These are phyloP conservation scores for Gremmenia infestans DNA, from an alignment of 2,329 filamentous ascomycete species.

Conservation along the genomic window DNA sequence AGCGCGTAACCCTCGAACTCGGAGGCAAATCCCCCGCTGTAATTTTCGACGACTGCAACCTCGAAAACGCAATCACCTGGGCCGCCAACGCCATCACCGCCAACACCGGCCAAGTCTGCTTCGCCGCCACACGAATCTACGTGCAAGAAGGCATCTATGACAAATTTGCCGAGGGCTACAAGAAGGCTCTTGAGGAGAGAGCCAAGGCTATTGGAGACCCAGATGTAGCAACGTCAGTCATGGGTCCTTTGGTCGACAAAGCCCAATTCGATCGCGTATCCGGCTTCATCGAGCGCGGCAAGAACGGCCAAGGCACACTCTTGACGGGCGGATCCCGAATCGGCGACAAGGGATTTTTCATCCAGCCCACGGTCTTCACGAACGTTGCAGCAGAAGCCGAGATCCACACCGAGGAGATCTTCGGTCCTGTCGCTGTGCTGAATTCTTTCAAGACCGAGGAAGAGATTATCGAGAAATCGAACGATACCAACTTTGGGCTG, in stretches of 20 bases:
- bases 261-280: conserved; percentile 21
- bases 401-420: conserved; percentile 23
- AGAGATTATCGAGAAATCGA: conserved; percentile 48
- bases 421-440: conserved; percentile 56
- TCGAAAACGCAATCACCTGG: conserved; percentile 44
- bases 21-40: conserved; percentile 41
- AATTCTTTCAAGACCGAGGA: conserved; percentile 52
- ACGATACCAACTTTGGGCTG: conserved; percentile 53
- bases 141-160: conserved; percentile 56
- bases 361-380: conserved; percentile 23
- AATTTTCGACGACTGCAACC: conserved; percentile 39
- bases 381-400: conserved; percentile 37
- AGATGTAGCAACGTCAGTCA: conserved; percentile 51
- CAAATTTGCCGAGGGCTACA: conserved; percentile 53
- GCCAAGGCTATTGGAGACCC: conserved; percentile 57
- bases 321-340: conserved; percentile 9
- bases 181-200: conserved; percentile 52
- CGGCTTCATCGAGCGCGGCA: conserved; percentile 17
- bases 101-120: conserved; percentile 71
- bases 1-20: conserved; percentile 39
- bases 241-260: conserved; percentile 51
- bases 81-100: conserved; percentile 50
- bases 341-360: conserved; percentile 12
- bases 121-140: conserved; percentile 67
- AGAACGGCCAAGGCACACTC: conserved; percentile 23